Evolutionary conservation across 345 rosid genomes (phyloP).

Genomic region (Brassica incana): DNA sequence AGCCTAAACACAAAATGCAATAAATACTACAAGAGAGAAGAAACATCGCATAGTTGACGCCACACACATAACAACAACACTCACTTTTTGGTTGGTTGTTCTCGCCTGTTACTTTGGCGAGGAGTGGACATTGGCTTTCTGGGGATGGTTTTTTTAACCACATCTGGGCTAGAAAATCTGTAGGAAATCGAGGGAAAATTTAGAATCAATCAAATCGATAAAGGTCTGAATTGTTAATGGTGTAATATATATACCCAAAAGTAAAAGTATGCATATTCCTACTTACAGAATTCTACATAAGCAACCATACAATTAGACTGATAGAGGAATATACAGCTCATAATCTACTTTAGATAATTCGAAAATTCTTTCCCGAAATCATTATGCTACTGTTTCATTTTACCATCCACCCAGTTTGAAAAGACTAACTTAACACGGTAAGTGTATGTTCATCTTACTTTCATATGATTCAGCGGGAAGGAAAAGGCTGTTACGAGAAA

Average conservation of each 20-base stretch:
- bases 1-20: conserved; percentile 4
- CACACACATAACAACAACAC: conserved; percentile 22
- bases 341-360: not conserved
- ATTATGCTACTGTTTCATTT: not conserved
- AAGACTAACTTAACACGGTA: not conserved
- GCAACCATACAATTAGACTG: not conserved
- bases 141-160: conserved; percentile 11
- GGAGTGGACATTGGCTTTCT: conserved; percentile 17
- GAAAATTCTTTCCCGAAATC: not conserved
- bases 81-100: conserved; percentile 29
- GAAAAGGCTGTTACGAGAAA: not conserved
- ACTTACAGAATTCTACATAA: conserved; percentile 6
- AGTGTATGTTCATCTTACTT: conserved; percentile 7
- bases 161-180: conserved; percentile 20
- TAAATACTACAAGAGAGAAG: conserved; percentile 8
- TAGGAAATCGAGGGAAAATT: not conserved
- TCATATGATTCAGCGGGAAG: not conserved
- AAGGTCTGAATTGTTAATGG: not conserved
- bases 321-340: conserved; percentile 5
- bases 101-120: conserved; percentile 23
- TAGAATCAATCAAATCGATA: not conserved
- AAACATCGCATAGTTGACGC: not conserved
- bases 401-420: not conserved
- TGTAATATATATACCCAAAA: conserved; percentile 11
- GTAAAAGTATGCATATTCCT: not conserved